Conservation (phyloP, 345 rosid genomes). For the Corchorus capsularis region DNA sequence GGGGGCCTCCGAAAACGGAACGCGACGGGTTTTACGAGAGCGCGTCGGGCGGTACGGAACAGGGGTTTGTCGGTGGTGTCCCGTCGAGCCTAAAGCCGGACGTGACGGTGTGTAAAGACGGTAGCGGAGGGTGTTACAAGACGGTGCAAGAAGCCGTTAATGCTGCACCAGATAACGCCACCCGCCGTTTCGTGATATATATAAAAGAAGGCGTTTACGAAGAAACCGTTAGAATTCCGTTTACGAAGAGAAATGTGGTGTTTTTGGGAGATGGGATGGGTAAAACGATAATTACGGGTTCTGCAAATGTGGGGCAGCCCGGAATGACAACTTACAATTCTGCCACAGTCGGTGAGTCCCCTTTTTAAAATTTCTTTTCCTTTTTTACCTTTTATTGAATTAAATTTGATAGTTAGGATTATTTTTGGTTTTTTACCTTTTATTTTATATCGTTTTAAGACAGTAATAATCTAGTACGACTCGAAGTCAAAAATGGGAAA, state of each 20-base stretch:
- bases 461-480: too few relatives aligned
- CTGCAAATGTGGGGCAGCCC: constrained; percentile 50
- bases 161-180: constrained; percentile 62
- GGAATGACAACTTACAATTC: constrained; percentile 73
- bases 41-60: constrained; percentile 26
- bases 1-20: constrained; percentile 77
- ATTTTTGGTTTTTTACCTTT: too few relatives aligned
- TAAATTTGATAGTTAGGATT: too few relatives aligned
- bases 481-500: too few relatives aligned
- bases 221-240: constrained; percentile 74
- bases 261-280: constrained; percentile 85
- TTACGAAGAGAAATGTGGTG: constrained; percentile 79
- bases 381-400: neutral
- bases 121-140: constrained; percentile 41
- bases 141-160: constrained; percentile 84
- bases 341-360: constrained; percentile 75
- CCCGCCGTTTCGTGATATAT: constrained; percentile 51
- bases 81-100: constrained; percentile 51
- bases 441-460: too few relatives aligned
- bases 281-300: constrained; percentile 81
- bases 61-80: constrained; percentile 36
- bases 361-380: neutral
- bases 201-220: constrained; percentile 69
- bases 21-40: constrained; percentile 71
- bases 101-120: constrained; percentile 71